Evolutionary conservation across 306 rosid species (phyloP), one percentile per base, ranked within the genome.

Genomic region (Quercus mongolica): DNA sequence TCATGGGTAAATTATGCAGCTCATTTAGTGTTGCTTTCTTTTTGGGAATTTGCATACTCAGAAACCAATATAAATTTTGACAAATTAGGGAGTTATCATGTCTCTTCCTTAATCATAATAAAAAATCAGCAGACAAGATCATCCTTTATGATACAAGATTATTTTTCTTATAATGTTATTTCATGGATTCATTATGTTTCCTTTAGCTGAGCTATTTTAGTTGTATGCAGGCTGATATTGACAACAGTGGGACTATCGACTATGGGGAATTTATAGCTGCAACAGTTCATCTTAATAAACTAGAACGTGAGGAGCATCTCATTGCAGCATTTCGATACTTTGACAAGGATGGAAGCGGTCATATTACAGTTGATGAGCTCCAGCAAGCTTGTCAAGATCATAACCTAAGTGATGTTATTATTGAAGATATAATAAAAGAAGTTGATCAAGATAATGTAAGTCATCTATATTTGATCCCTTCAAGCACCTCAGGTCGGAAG

Each of bases 361-460:
- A 94, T 82, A 94, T 94, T 83, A 94, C 98, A 75, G 96, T 94
- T 71, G 98, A 94, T 85, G 98, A 94, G 81, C 96, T 94, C 62
- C 98, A 94, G 87, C 96, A 90, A 88, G 98, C 98, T 85, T 94
- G 98, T 72, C 74, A 85, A 28, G 98, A 94, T 75, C 98, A 94
- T 79, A 84, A 94, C 79, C 89, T 94, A 94, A 89, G 90, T 49
- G 97, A 94, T 62, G 96, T 88, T 46, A 82, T 89, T 28, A 96
- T 94, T 67, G 98, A 94, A 77, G 98, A 94, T 83, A 88, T 94
- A 70, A 94, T 94, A 76, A 88, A 76, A 85, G 98, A 94, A 88
- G 98, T 94, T 75, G 98, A 94, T 81, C 98, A 94, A 83, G 98
- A 94, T 88, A 94, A 94, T 82, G 98, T 94, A 87, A 89, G 95